Percentiles rank a stretch among this genome's conserved stretches.
These are phyloP conservation scores for Debaryomycetaceae sp. DNA, from an alignment of 1,139 yeast species.

Conservation along the genomic window DNA sequence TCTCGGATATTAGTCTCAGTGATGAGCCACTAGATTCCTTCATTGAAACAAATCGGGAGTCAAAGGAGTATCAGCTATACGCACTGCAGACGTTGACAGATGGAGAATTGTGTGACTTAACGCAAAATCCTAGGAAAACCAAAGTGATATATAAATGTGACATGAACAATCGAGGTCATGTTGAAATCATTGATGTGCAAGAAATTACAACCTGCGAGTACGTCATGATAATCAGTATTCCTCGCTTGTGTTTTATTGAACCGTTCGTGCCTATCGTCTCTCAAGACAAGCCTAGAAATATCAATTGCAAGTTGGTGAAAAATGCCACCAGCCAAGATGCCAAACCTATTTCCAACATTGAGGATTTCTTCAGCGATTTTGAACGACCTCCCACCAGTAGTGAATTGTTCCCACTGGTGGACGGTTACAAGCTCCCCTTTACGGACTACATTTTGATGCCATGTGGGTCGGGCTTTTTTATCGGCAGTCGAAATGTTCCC, in stretches of 20 bases:
- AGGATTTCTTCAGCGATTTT: slow-evolving; percentile 9
- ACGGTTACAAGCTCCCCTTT: slow-evolving; percentile 22
- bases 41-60: slow-evolving; percentile 6
- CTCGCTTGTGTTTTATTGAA: slow-evolving; percentile 53
- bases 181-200: slow-evolving; percentile 42
- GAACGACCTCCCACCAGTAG: slow-evolving; percentile 4
- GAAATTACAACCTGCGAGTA: slow-evolving; percentile 78
- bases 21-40: slow-evolving; percentile 19
- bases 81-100: slow-evolving; percentile 51
- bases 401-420: slow-evolving; percentile 18
- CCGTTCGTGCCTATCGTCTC: slow-evolving; percentile 42
- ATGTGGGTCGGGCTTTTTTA: slow-evolving; percentile 31
- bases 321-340: slow-evolving; percentile 10
- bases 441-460: slow-evolving; percentile 24
- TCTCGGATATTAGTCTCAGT: slow-evolving; percentile 18
- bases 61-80: slow-evolving; percentile 22
- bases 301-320: slow-evolving; percentile 40
- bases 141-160: slow-evolving; percentile 72
- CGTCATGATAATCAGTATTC: slow-evolving; percentile 55
- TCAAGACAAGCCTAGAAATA: slow-evolving; percentile 35
- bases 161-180: slow-evolving; percentile 25
- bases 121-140: slow-evolving; percentile 57
- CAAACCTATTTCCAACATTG: slow-evolving; percentile 3
- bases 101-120: slow-evolving; percentile 76
- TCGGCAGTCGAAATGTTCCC: slow-evolving; percentile 19